A percentile compares a stretch with the other conserved stretches of the same genome.
Conservation (phyloP, 805 yeast genomes). For the Maudiozyma saulgeensis region DNA sequence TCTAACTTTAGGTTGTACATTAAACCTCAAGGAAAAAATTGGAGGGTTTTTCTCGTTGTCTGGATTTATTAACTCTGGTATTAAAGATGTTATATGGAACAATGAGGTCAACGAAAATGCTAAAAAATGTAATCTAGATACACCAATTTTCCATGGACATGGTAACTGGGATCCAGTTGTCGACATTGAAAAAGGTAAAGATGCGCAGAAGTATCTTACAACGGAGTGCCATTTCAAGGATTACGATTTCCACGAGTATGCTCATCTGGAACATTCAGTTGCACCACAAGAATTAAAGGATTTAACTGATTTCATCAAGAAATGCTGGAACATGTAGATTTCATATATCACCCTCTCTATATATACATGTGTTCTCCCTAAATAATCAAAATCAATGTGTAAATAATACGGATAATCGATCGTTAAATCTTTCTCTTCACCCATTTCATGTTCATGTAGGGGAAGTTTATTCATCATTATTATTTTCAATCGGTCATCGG, state of each 20-base stretch:
- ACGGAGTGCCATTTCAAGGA: slow-evolving; percentile 34
- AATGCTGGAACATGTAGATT: slow-evolving; percentile 3
- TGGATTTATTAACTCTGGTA: slow-evolving; percentile 42
- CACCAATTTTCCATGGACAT: slow-evolving; percentile 84
- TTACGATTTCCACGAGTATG: slow-evolving; percentile 45
- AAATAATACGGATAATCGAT: too few relatives aligned
- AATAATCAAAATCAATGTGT: too few relatives aligned
- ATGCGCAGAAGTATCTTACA: slow-evolving; percentile 37
- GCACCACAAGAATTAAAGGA: slow-evolving; percentile 57
- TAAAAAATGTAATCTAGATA: slow-evolving; percentile 39
- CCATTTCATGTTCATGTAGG: too few relatives aligned
- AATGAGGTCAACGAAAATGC: background rate
- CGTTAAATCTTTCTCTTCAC: too few relatives aligned
- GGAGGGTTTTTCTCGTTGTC: slow-evolving; percentile 75
- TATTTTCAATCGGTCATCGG: too few relatives aligned
- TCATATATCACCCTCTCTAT: background rate
- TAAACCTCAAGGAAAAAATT: slow-evolving; percentile 46
- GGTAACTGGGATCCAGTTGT: slow-evolving; percentile 73
- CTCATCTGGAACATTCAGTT: slow-evolving; percentile 60
- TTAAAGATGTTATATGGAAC: slow-evolving; percentile 6
- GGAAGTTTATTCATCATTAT: too few relatives aligned
- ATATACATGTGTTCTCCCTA: background rate
- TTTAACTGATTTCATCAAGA: slow-evolving; percentile 36
- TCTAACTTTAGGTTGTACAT: slow-evolving; percentile 51
- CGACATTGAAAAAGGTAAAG: slow-evolving; percentile 19